phyloP scores from a whole-genome alignment of 2,329 filamentous ascomycete species.

The Venturiaceae sp. region DNA sequence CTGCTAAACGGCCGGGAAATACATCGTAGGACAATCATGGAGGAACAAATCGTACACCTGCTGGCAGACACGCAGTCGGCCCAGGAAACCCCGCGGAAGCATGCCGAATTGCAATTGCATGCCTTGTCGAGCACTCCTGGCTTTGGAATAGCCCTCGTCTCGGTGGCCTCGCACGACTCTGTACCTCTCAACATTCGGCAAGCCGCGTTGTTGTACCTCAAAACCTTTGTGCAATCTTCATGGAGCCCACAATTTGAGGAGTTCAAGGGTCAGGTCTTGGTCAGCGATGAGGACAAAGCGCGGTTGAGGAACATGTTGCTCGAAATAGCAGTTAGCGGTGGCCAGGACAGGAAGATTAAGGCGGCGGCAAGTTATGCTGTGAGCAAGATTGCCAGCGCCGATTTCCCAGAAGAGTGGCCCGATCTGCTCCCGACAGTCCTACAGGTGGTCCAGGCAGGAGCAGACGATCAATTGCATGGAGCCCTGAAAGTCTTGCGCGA shows the following conservation, averaged over 20 bases:
- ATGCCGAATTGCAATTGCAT: slow-evolving; percentile 76
- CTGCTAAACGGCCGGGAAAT: background rate
- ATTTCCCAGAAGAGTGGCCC: slow-evolving; percentile 96
- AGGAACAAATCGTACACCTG: slow-evolving; percentile 83
- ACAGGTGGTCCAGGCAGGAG: slow-evolving; percentile 63
- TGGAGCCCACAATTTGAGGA: slow-evolving; percentile 74
- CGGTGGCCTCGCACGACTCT: slow-evolving; percentile 68
- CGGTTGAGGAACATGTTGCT: slow-evolving; percentile 66
- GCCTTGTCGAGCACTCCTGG: slow-evolving; percentile 57
- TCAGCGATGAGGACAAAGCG: slow-evolving; percentile 63
- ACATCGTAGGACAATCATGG: slow-evolving; percentile 47
- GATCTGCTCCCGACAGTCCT: slow-evolving; percentile 73
- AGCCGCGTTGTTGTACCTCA: slow-evolving; percentile 68
- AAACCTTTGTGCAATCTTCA: slow-evolving; percentile 72
- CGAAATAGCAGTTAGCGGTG: slow-evolving; percentile 59
- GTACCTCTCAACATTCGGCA: slow-evolving; percentile 71
- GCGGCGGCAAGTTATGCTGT: slow-evolving; percentile 79
- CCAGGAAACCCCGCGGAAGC: slow-evolving; percentile 66
- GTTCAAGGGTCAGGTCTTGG: slow-evolving; percentile 55
- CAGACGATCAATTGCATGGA: slow-evolving; percentile 75
- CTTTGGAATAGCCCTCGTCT: slow-evolving; percentile 70
- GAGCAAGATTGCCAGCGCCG: slow-evolving; percentile 85
- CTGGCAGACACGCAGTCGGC: slow-evolving; percentile 78
- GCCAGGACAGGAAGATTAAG: slow-evolving; percentile 75
- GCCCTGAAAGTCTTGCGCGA: slow-evolving; percentile 81